These are phyloP conservation scores for Trichoderma semiorbis DNA, from an alignment of 2,329 filamentous ascomycete genomes.

Conservation along the genomic window DNA sequence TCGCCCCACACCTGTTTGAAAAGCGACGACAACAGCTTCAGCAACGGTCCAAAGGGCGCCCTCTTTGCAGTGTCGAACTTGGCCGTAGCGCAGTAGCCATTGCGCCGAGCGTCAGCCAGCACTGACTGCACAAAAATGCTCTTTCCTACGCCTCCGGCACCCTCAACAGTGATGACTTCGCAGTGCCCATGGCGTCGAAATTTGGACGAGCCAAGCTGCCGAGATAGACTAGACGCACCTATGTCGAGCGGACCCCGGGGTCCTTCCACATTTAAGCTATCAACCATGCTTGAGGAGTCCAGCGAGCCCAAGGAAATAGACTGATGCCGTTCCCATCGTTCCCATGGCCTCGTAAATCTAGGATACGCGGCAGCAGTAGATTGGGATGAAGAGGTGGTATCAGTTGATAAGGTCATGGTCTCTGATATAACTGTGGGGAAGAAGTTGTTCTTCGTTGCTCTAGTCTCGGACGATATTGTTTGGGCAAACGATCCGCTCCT, in stretches of 20 bases:
- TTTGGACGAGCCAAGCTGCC: constrained; percentile 54
- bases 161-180: constrained; percentile 60
- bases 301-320: constrained; percentile 49
- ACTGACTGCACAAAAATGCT: constrained; percentile 62
- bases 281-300: constrained; percentile 46
- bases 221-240: constrained; percentile 48
- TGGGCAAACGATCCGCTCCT: constrained; percentile 49
- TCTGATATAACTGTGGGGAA: constrained; percentile 43
- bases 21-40: constrained; percentile 62
- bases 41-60: constrained; percentile 59
- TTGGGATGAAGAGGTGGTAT: constrained; percentile 46
- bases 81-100: constrained; percentile 62
- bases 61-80: constrained; percentile 62
- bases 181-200: constrained; percentile 61
- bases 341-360: constrained; percentile 45
- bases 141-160: constrained; percentile 62
- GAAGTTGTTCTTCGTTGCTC: constrained; percentile 35
- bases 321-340: constrained; percentile 53
- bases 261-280: constrained; percentile 43
- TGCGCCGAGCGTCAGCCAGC: constrained; percentile 56
- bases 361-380: constrained; percentile 36
- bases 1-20: constrained; percentile 68
- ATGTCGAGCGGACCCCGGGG: constrained; percentile 44
- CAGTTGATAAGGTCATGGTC: constrained; percentile 39
- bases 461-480: constrained; percentile 39